Evolutionary conservation across 2,329 filamentous ascomycete genomes (phyloP), one percentile per base, ranked within the genome.

Genomic region (Mycogone perniciosa): DNA sequence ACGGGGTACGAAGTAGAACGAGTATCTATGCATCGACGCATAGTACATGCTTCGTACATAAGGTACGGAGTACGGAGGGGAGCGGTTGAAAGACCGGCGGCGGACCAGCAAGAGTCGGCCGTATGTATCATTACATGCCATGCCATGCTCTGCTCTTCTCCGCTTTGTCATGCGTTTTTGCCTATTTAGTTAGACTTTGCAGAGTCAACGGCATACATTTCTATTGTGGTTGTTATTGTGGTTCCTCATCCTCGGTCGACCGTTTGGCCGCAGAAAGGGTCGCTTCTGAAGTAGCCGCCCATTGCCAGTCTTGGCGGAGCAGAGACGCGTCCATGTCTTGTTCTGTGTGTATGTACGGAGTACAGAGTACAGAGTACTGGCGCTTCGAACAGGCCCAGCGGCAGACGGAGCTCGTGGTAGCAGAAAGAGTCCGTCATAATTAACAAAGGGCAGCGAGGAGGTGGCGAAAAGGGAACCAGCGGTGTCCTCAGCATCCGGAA

Each of bases 401-500:
- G 53, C 53, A 50, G 55, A 53, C 50, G 52, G 53, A 57, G 20
- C 20, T 20, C 20, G 20, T 20, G 20, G 20, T 20, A 20, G 20
- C 20, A 20, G 20, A 20, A 20, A 20, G 20, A 20, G 20, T 20
- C 20, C 20, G 35, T 7, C 9, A 6, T 20, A n/a, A 38, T 38
- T 11, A 38, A n/a, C 11, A 38, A 38, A 38, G 11, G 34, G 30
- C 44, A 45, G 13, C 45, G 55, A 31, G 39, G 45, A 44, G 59
- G 62, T 64, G 62, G 62, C 62, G 54, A 64, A 59, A 58, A 61
- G 55, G 54, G 55, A 54, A 57, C 57, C 58, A 56, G 52, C 52
- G 56, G 52, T 51, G 52, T 45, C 54, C 39, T 45, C 31, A 37
- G 40, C 30, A 13, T n/a, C 35, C 20, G 35, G 6, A 27, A 29